Evolutionary conservation across 768 basidiomycete genomes (phyloP).

Genomic region (Hericium alpestre): DNA sequence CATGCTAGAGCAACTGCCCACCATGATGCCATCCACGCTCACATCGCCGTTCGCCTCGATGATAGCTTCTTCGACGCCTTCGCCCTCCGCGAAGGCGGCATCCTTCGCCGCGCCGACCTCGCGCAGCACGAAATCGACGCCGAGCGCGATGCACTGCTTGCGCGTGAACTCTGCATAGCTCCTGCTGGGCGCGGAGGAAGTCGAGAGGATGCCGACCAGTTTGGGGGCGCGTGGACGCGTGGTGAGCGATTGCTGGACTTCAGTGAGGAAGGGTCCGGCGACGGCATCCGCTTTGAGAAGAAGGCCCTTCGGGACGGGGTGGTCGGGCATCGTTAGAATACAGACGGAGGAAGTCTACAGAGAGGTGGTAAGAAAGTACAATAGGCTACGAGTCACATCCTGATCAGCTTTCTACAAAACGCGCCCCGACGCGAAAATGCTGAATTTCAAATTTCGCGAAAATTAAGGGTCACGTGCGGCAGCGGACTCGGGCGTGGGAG

Average conservation of each 20-base stretch:
- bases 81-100: slow-evolving; percentile 55
- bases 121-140: slow-evolving; percentile 77
- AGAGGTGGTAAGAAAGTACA: too few relatives aligned
- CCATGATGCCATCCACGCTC: slow-evolving; percentile 90
- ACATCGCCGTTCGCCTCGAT: slow-evolving; percentile 76
- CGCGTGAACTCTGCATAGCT: slow-evolving; percentile 85
- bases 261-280: slow-evolving; percentile 58
- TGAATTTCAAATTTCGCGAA: too few relatives aligned
- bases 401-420: too few relatives aligned
- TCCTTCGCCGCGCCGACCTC: slow-evolving; percentile 50
- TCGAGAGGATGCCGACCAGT: slow-evolving; percentile 86
- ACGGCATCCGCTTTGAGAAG: slow-evolving; percentile 73
- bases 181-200: slow-evolving; percentile 67
- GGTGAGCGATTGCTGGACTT: slow-evolving; percentile 43
- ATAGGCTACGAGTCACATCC: too few relatives aligned
- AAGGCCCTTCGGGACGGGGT: slow-evolving; percentile 47
- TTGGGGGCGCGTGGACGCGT: slow-evolving; percentile 41
- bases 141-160: slow-evolving; percentile 83
- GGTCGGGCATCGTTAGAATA: neutral
- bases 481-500: too few relatives aligned
- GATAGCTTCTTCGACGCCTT: slow-evolving; percentile 78
- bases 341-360: too few relatives aligned
- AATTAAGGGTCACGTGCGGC: too few relatives aligned
- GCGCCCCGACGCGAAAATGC: too few relatives aligned
- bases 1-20: slow-evolving; percentile 25